These are phyloP conservation scores for Decorospora gaudefroyi DNA, from an alignment of 2,329 filamentous ascomycete species.

Conservation along the genomic window DNA sequence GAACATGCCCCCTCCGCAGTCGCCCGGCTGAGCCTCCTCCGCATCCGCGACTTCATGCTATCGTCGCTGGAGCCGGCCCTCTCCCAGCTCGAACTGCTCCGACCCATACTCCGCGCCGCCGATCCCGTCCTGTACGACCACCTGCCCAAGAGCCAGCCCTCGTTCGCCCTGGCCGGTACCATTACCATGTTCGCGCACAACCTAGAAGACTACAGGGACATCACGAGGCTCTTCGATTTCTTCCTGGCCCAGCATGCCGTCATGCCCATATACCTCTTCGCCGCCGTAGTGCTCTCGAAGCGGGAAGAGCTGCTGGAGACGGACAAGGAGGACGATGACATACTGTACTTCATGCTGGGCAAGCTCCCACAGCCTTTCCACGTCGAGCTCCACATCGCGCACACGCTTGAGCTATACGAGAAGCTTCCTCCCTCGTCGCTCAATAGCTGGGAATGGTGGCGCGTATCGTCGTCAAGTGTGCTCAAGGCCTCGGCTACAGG, in stretches of 20 bases:
- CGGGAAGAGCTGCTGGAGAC: constrained; percentile 84
- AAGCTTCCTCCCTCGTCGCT: constrained; percentile 73
- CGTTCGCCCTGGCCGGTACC: constrained; percentile 90
- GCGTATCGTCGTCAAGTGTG: constrained; percentile 75
- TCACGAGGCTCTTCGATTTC: constrained; percentile 89
- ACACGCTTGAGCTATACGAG: constrained; percentile 66
- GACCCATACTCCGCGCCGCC: constrained; percentile 73
- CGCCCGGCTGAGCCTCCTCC: constrained; percentile 80
- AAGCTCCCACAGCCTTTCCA: constrained; percentile 83
- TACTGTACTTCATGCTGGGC: constrained; percentile 85
- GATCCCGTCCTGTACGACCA: constrained; percentile 75
- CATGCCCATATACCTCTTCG: constrained; percentile 89
- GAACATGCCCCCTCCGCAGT: constrained; percentile 65
- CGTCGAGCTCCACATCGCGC: constrained; percentile 74
- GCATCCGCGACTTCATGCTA: constrained; percentile 97
- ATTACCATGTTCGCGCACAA: constrained; percentile 97
- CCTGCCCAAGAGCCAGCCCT: constrained; percentile 78
- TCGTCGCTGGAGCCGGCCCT: constrained; percentile 80
- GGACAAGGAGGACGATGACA: constrained; percentile 75
- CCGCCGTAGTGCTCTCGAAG: constrained; percentile 72
- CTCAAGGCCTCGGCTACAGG: constrained; percentile 76
- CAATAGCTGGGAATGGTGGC: constrained; percentile 66
- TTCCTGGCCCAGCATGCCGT: constrained; percentile 85
- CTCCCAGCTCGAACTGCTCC: constrained; percentile 83
- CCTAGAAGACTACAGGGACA: constrained; percentile 85